Conservation (phyloP, 2,329 filamentous ascomycete genomes). For the Ramularia collo-cygni region DNA sequence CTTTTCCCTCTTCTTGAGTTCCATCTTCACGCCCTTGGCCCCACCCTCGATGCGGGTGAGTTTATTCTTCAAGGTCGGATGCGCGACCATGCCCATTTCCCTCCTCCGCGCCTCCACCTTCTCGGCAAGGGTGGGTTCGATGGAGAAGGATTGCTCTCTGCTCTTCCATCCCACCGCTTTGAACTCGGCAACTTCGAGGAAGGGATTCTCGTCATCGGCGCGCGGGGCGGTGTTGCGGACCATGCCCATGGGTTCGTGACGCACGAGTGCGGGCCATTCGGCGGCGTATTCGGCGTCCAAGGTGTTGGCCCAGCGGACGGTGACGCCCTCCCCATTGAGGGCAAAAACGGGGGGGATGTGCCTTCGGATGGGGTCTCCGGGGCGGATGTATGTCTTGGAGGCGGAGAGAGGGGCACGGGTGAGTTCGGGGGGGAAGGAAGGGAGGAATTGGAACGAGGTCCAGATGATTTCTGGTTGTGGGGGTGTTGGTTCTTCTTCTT, state of each 20-base stretch:
- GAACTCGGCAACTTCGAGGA: neutral
- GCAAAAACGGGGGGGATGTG: no score
- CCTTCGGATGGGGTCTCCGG: no score
- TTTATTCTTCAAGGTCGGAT: neutral
- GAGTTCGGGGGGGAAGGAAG: slow-evolving; percentile 16
- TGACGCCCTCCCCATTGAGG: slow-evolving; percentile 25
- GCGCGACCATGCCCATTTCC: neutral
- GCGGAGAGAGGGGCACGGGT: slow-evolving; percentile 8
- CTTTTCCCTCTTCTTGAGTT: neutral
- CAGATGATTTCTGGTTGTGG: slow-evolving; percentile 2
- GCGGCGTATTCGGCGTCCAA: slow-evolving; percentile 34
- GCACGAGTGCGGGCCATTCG: slow-evolving; percentile 28
- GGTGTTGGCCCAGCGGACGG: slow-evolving; percentile 31
- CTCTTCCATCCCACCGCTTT: neutral
- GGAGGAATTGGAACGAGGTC: slow-evolving; percentile 11
- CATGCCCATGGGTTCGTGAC: slow-evolving; percentile 27
- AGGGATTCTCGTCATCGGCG: neutral
- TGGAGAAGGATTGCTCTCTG: neutral
- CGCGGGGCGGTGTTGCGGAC: slow-evolving; percentile 16
- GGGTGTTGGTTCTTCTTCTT: no score
- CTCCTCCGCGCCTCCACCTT: neutral
- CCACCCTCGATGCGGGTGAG: neutral
- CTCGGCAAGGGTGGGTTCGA: neutral
- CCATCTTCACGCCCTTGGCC: neutral
- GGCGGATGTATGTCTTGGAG: slow-evolving; percentile 7